These are phyloP conservation scores for Microsporum ferrugineum DNA, from an alignment of 2,329 filamentous ascomycete species.

Conservation along the genomic window DNA sequence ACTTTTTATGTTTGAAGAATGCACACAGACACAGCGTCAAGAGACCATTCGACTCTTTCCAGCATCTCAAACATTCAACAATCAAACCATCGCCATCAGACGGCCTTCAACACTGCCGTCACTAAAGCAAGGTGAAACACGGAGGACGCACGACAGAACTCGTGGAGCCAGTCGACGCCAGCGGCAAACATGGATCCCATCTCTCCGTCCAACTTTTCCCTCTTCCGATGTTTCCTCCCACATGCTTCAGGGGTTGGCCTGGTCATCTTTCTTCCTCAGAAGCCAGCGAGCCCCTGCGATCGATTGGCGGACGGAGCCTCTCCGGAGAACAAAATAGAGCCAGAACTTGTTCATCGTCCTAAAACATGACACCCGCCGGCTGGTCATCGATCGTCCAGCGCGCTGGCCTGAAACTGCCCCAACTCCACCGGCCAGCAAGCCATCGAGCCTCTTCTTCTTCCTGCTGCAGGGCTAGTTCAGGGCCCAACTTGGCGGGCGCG, in stretches of 20 bases:
- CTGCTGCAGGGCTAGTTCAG: neutral
- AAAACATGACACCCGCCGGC: neutral
- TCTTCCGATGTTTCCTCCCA: neutral
- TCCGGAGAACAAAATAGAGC: neutral
- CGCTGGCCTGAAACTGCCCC: neutral
- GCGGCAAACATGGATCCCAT: neutral
- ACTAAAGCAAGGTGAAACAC: neutral
- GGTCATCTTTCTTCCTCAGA: neutral
- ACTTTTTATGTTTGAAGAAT: neutral
- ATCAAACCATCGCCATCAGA: neutral
- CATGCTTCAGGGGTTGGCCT: neutral
- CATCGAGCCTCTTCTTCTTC: neutral
- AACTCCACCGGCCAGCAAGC: neutral
- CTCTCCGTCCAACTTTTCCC: neutral
- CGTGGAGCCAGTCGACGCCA: neutral
- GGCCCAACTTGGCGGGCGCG: neutral
- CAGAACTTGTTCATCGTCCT: neutral
- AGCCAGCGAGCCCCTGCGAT: neutral
- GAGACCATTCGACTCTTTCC: neutral
- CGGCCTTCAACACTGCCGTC: neutral
- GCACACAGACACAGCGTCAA: neutral
- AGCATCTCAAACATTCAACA: neutral
- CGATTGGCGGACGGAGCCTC: neutral
- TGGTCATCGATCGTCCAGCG: neutral
- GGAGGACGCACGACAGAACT: neutral